Percentiles rank a stretch among this genome's conserved stretches.
Evolutionary conservation across 257 asterid genomes (phyloP).

Genomic region (Solanum pennellii): DNA sequence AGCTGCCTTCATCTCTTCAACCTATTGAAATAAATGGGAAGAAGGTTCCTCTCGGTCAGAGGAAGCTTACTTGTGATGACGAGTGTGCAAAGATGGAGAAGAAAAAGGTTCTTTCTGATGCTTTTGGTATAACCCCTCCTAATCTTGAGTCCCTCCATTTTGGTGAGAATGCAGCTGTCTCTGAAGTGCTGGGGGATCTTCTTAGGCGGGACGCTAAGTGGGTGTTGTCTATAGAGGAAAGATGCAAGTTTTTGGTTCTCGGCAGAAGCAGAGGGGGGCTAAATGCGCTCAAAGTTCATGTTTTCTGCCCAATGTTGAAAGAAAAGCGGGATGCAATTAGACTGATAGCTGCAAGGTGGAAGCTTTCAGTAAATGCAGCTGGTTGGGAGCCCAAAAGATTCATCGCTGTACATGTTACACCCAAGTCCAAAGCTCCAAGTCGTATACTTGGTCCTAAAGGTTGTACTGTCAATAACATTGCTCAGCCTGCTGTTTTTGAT

Average conservation of each 20-base stretch:
- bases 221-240: slow-evolving; percentile 81
- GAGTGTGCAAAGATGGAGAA: slow-evolving; percentile 84
- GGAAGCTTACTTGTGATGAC: slow-evolving; percentile 83
- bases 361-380: slow-evolving; percentile 70
- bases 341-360: slow-evolving; percentile 94
- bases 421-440: slow-evolving; percentile 75
- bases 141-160: slow-evolving; percentile 75
- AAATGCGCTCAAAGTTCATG: slow-evolving; percentile 72
- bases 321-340: slow-evolving; percentile 85
- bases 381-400: slow-evolving; percentile 99
- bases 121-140: slow-evolving; percentile 59
- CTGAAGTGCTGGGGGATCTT: slow-evolving; percentile 77
- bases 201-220: slow-evolving; percentile 93
- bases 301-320: slow-evolving; percentile 73
- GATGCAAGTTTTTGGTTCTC: slow-evolving; percentile 75
- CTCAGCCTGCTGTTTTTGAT: slow-evolving; percentile 64
- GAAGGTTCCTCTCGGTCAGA: slow-evolving; percentile 73
- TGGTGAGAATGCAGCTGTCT: slow-evolving; percentile 71
- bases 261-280: slow-evolving; percentile 73
- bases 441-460: slow-evolving; percentile 72
- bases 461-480: slow-evolving; percentile 27
- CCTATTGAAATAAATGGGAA: slow-evolving; percentile 56
- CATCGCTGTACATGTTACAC: slow-evolving; percentile 62
- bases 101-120: slow-evolving; percentile 86
- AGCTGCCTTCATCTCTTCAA: slow-evolving; percentile 62